Conservation (phyloP, 2,329 filamentous ascomycete genomes). For the Phaeosphaeria sp. region DNA sequence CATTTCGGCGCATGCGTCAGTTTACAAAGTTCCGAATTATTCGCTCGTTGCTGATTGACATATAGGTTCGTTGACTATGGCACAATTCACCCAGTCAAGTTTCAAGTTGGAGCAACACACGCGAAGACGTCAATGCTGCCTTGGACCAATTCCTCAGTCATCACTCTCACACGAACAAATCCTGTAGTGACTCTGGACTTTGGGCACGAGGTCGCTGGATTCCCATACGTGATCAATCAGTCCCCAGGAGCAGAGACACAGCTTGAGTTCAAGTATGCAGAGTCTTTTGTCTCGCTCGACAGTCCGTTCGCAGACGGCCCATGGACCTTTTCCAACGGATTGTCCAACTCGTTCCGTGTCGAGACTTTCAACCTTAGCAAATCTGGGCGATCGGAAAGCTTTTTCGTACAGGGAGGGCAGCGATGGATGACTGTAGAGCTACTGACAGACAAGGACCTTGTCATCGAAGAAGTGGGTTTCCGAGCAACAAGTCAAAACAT, state of each 20-base stretch:
- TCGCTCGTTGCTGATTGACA: neutral
- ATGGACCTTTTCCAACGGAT: neutral
- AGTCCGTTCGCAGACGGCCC: neutral
- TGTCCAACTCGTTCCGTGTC: neutral
- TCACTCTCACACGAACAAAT: neutral
- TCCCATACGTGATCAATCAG: neutral
- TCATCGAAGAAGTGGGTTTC: slow-evolving; percentile 43
- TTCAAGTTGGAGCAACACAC: neutral
- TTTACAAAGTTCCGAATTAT: neutral
- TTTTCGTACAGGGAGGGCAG: slow-evolving; percentile 51
- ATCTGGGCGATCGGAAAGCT: slow-evolving; percentile 35
- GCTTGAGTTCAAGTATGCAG: neutral
- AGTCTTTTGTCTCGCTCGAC: neutral
- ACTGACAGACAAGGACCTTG: slow-evolving; percentile 40
- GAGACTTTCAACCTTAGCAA: slow-evolving; percentile 46
- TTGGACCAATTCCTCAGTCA: neutral
- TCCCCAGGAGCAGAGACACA: neutral
- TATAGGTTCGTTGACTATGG: neutral
- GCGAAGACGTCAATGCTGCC: neutral
- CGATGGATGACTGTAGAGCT: slow-evolving; percentile 50
- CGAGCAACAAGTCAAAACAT: slow-evolving; percentile 28
- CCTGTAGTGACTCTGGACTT: neutral
- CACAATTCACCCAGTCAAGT: neutral
- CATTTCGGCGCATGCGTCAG: neutral
- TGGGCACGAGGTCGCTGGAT: neutral